These are phyloP conservation scores for Euphrasia arctica DNA, from an alignment of 305 asterid species.

Conservation along the genomic window DNA sequence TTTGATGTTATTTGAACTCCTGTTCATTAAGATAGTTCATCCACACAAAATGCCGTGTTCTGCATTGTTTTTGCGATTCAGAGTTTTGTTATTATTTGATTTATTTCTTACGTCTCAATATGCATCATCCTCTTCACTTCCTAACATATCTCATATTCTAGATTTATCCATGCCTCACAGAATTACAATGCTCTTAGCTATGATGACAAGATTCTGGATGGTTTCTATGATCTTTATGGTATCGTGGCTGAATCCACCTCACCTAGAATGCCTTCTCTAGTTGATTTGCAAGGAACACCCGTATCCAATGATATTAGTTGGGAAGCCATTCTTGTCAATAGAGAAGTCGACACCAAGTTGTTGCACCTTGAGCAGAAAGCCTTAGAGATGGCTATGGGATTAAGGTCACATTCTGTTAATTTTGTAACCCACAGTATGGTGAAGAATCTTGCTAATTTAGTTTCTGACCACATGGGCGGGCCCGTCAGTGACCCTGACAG, in stretches of 20 bases:
- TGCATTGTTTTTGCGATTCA: conserved; percentile 12
- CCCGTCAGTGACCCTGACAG: conserved; percentile 83
- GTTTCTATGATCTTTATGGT: conserved; percentile 90
- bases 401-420: conserved; percentile 43
- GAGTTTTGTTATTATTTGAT: conserved; percentile 2
- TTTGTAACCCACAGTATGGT: conserved; percentile 47
- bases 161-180: conserved; percentile 88
- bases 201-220: conserved; percentile 94
- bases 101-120: neutral
- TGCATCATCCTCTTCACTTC: conserved; percentile 28
- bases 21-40: conserved; percentile 7
- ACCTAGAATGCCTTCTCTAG: conserved; percentile 88
- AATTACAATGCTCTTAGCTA: conserved; percentile 91
- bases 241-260: conserved; percentile 60
- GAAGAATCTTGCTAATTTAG: conserved; percentile 69
- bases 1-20: conserved; percentile 16
- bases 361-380: conserved; percentile 77
- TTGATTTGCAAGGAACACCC: conserved; percentile 83
- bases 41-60: conserved; percentile 10
- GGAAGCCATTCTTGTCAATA: conserved; percentile 90
- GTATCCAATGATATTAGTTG: conserved; percentile 61
- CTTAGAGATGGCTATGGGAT: conserved; percentile 54
- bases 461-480: conserved; percentile 94
- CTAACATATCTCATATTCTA: conserved; percentile 77
- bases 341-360: conserved; percentile 71